A percentile compares a stretch with the other conserved stretches of the same genome.
Conservation (phyloP, 192 early-diverging fungal genomes). For the Phlyctochytrium planicorne region DNA sequence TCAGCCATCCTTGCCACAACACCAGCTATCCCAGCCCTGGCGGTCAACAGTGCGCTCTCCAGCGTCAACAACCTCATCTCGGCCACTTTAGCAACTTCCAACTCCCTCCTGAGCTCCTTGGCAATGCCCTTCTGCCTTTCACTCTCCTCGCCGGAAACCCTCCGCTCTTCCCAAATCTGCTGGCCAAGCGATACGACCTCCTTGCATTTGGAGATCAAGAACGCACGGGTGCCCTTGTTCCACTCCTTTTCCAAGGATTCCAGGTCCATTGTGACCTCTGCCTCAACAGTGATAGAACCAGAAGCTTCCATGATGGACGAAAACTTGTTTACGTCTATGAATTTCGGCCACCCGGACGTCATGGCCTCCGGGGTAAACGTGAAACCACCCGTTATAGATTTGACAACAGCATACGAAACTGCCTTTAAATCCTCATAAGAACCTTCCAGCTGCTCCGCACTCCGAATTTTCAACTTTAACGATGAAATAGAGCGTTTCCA, state of each 20-base stretch:
- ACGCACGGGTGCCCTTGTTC: background rate
- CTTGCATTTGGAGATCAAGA: background rate
- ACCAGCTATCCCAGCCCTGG: background rate
- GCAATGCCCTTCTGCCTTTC: no score
- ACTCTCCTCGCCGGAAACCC: background rate
- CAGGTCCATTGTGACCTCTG: constrained; percentile 45
- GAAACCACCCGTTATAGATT: constrained; percentile 47
- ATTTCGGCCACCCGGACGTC: constrained; percentile 26
- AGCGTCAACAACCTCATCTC: background rate
- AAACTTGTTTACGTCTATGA: constrained; percentile 19
- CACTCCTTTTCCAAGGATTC: background rate
- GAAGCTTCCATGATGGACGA: constrained; percentile 23
- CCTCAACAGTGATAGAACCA: constrained; percentile 28
- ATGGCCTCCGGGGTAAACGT: constrained; percentile 25
- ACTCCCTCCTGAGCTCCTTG: background rate
- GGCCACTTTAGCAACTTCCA: background rate
- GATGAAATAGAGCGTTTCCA: constrained; percentile 38
- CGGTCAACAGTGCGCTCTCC: background rate
- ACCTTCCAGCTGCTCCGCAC: background rate
- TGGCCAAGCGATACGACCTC: background rate
- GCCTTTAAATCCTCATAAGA: constrained; percentile 2
- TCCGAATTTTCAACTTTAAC: constrained; percentile 37
- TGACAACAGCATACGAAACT: constrained; percentile 15
- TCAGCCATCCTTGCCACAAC: background rate
- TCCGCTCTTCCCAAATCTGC: background rate